phyloP scores from a whole-genome alignment of 768 basidiomycete species.

The Calocera cornea region DNA sequence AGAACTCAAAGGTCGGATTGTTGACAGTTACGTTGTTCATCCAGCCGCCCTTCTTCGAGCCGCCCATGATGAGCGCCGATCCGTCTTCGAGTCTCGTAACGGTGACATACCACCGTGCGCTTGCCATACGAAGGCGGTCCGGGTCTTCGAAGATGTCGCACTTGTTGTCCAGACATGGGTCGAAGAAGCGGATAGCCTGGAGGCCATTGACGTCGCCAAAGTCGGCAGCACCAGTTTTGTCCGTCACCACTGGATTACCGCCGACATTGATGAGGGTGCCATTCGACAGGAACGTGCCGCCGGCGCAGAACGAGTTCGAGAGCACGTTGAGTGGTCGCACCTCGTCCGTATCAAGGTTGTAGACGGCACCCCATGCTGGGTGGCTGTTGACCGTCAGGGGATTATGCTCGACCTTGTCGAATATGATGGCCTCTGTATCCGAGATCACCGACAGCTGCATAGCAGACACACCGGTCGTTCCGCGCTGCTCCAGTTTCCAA shows the following conservation, averaged over 20 bases:
- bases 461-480: conserved; percentile 61
- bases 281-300: conserved; percentile 62
- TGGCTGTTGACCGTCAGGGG: conserved; percentile 58
- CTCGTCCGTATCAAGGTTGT: conserved; percentile 50
- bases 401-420: conserved; percentile 82
- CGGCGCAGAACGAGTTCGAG: conserved; percentile 80
- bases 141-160: conserved; percentile 61
- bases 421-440: conserved; percentile 49
- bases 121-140: conserved; percentile 51
- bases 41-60: conserved; percentile 72
- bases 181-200: conserved; percentile 57
- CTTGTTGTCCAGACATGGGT: conserved; percentile 33
- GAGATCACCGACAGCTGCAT: conserved; percentile 68
- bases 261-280: conserved; percentile 69
- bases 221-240: conserved; percentile 49
- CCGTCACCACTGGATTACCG: conserved; percentile 63
- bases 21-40: conserved; percentile 70
- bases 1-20: conserved; percentile 57
- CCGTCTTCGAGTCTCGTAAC: conserved; percentile 10
- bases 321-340: conserved; percentile 45
- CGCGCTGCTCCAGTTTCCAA: conserved; percentile 53
- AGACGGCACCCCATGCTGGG: conserved; percentile 70
- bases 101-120: conserved; percentile 55
- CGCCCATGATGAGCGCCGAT: conserved; percentile 73
- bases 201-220: conserved; percentile 65